Evolutionary conservation across 768 basidiomycete species (phyloP).

Genomic region (Pluteus cervinus): DNA sequence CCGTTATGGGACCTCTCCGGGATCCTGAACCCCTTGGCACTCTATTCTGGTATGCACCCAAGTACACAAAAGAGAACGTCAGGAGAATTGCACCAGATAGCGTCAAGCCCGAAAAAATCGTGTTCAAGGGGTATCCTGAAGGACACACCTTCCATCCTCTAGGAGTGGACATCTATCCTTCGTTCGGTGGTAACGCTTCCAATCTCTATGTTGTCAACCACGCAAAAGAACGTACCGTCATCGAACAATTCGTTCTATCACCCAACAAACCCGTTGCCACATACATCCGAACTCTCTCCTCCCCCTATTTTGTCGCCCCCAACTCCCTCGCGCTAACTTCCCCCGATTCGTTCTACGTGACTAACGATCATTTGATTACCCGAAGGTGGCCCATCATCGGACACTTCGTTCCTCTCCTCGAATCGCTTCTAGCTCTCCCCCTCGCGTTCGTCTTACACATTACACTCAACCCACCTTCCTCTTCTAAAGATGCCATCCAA

Average conservation of each 20-base stretch:
- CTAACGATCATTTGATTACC: conserved; percentile 68
- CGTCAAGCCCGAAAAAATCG: conserved; percentile 30
- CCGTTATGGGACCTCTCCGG: conserved; percentile 65
- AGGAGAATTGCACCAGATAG: conserved; percentile 4
- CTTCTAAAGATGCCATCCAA: conserved; percentile 10
- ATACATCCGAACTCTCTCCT: conserved; percentile 56
- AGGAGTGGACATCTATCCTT: conserved; percentile 55
- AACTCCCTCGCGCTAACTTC: conserved; percentile 64
- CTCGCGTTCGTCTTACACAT: conserved; percentile 56
- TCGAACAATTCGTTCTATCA: conserved; percentile 61
- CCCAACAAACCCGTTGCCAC: conserved; percentile 38
- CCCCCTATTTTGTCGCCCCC: conserved; percentile 54
- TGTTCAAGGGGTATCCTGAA: conserved; percentile 46
- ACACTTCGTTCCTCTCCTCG: conserved; percentile 43
- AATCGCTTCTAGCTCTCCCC: conserved; percentile 52
- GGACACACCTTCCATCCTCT: conserved; percentile 68
- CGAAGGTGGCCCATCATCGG: conserved; percentile 54
- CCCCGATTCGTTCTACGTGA: conserved; percentile 63
- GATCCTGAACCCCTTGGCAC: conserved; percentile 54
- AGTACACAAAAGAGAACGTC: background rate
- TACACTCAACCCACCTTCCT: conserved; percentile 26
- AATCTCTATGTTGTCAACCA: conserved; percentile 69
- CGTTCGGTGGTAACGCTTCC: conserved; percentile 38
- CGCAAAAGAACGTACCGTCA: conserved; percentile 49
- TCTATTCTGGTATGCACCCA: conserved; percentile 46